Evolutionary conservation across 2,329 filamentous ascomycete genomes (phyloP).

Genomic region (Gyromitra esculenta): DNA sequence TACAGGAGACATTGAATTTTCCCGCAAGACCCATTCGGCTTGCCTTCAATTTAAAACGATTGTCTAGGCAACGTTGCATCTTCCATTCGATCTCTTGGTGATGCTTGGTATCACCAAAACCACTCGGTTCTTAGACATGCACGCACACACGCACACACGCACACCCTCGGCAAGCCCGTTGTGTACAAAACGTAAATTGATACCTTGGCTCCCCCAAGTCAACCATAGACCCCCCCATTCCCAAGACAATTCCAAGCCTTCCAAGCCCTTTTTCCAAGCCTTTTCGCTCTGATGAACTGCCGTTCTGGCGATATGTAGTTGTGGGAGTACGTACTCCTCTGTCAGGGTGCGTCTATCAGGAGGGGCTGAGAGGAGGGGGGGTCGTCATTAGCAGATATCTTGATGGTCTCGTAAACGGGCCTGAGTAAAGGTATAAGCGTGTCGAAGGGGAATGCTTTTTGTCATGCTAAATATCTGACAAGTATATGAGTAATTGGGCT

Average conservation of each 20-base stretch:
- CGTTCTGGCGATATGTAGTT: slow-evolving; percentile 22
- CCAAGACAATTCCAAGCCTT: slow-evolving; percentile 25
- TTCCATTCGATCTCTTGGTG: slow-evolving; percentile 10
- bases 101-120: slow-evolving; percentile 18
- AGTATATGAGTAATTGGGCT: background rate
- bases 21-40: too few relatives aligned
- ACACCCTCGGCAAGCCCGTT: background rate
- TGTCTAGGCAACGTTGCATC: slow-evolving; percentile 6
- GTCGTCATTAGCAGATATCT: background rate
- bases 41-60: background rate
- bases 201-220: slow-evolving; percentile 24
- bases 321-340: slow-evolving; percentile 33
- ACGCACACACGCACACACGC: too few relatives aligned
- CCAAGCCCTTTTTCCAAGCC: slow-evolving; percentile 6
- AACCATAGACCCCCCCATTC: background rate
- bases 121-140: slow-evolving; percentile 20
- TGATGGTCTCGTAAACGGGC: background rate
- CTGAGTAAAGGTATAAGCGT: background rate
- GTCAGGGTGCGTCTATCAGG: slow-evolving; percentile 5
- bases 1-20: too few relatives aligned
- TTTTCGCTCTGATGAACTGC: slow-evolving; percentile 34
- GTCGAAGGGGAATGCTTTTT: background rate
- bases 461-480: background rate
- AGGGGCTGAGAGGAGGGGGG: background rate
- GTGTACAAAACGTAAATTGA: slow-evolving; percentile 1